Base-by-base conservation (phyloP, 192 early-diverging fungal species). In the Backusella circina region DNA sequence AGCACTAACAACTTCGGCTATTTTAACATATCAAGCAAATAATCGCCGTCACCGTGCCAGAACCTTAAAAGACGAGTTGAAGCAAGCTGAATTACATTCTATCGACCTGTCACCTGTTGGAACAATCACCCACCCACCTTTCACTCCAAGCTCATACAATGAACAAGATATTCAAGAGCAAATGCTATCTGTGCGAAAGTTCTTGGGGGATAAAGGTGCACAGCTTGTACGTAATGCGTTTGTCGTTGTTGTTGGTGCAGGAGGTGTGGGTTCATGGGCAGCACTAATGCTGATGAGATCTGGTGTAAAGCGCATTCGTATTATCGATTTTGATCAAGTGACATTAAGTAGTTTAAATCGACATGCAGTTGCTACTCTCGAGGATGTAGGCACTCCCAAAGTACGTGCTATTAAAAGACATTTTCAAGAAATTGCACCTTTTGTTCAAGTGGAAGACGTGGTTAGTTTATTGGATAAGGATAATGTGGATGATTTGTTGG, bases 301-400 rank as follows among this genome's bases (percentile, higher is more conserved):
- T 16, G 98, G 97, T 26, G 93, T 98, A 1, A 90, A 91, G 73
- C 86, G 86, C 32, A 84, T 99, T 38, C 89, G 97, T 21, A 80
- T 99, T 36, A 96, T 99, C 67, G 98, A 99, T 72, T 99, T 99
- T 84, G 98, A 99, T 84, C 96, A 98, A 83, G 97, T 99, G 16
- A 95, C 96, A 1, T 83, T 98, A 26, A 95, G 94, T 44, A 90
- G 88, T n/a, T 85, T 99, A 73, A 99, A 99, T 82, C 86, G 97
- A 47, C 97, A 99, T 70, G 95, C 96, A 0, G 95, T 97, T 2
- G 96, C 96, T 7, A 94, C 91, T 0, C 90, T 92, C n/a, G 90
- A 88, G 1, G 95, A 95, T 76, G 95, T 98, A 7, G 96, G 96
- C 4, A 95, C 88, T 2, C 90, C 96, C 57, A 98, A 99, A 84